Conservation (phyloP, 805 yeast genomes). For the Hanseniaspora osmophila region DNA sequence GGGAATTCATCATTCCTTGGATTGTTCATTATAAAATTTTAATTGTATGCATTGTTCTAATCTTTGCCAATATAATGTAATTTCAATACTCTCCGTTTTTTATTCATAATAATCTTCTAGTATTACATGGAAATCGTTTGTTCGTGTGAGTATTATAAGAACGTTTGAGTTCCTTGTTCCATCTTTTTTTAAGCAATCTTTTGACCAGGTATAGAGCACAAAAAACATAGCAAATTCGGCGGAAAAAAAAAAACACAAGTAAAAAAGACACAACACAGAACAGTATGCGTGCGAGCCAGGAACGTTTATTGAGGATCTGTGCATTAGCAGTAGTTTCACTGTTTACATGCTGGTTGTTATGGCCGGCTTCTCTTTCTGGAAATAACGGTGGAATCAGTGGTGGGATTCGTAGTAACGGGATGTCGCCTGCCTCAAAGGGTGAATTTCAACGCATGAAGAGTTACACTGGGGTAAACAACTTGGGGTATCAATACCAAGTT, state of each 20-base stretch:
- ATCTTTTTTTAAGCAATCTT: too few relatives aligned
- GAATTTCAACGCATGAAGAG: neutral
- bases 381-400: neutral
- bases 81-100: too few relatives aligned
- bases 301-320: neutral
- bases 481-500: slow-evolving; percentile 3
- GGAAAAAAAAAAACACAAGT: neutral
- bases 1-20: too few relatives aligned
- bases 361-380: neutral
- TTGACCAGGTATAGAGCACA: too few relatives aligned
- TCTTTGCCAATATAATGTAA: too few relatives aligned
- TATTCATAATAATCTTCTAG: too few relatives aligned
- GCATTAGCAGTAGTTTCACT: neutral
- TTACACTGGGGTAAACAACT: neutral
- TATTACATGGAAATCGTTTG: too few relatives aligned
- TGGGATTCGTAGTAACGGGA: neutral
- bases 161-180: too few relatives aligned
- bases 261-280: neutral
- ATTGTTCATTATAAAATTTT: too few relatives aligned
- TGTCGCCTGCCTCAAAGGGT: neutral
- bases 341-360: neutral
- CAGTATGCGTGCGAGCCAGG: neutral
- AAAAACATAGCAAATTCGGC: too few relatives aligned
- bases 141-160: too few relatives aligned
- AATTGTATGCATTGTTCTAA: too few relatives aligned